Conservation (phyloP, 441 rosid genomes). For the Erysimum cheiri region DNA sequence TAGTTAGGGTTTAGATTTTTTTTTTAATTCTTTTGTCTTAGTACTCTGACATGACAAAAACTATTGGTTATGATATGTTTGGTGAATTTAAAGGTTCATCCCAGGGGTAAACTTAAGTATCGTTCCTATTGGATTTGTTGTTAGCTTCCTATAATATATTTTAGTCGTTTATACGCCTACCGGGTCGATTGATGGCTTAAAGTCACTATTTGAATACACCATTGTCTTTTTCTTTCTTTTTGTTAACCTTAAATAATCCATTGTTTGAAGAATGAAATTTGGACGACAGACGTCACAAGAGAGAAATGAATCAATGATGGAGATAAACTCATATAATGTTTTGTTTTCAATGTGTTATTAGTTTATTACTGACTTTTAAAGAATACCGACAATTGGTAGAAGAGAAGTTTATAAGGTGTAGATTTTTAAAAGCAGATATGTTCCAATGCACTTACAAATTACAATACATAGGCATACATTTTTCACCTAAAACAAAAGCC, state of each 20-base stretch:
- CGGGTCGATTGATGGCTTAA: not conserved
- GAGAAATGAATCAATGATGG: too few species aligned
- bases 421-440: conserved; percentile 36
- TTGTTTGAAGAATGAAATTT: not conserved
- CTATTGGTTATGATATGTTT: too few species aligned
- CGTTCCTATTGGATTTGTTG: conserved; percentile 42
- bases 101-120: too few species aligned
- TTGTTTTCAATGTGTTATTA: not conserved
- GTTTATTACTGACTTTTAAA: not conserved
- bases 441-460: conserved; percentile 35
- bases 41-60: too few species aligned
- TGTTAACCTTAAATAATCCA: not conserved
- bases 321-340: not conserved
- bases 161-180: not conserved
- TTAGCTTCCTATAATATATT: conserved; percentile 18
- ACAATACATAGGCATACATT: conserved; percentile 5
- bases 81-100: too few species aligned
- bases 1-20: too few species aligned
- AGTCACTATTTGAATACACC: not conserved
- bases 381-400: not conserved
- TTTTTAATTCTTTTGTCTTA: too few species aligned
- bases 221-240: too few species aligned
- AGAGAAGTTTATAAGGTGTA: conserved; percentile 13
- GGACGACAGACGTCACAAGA: conserved; percentile 5
- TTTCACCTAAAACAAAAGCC: conserved; percentile 37